A percentile compares a stretch with the other conserved stretches of the same genome.
phyloP scores from a whole-genome alignment of 192 early-diverging fungal species.

The Coemansia sp. region DNA sequence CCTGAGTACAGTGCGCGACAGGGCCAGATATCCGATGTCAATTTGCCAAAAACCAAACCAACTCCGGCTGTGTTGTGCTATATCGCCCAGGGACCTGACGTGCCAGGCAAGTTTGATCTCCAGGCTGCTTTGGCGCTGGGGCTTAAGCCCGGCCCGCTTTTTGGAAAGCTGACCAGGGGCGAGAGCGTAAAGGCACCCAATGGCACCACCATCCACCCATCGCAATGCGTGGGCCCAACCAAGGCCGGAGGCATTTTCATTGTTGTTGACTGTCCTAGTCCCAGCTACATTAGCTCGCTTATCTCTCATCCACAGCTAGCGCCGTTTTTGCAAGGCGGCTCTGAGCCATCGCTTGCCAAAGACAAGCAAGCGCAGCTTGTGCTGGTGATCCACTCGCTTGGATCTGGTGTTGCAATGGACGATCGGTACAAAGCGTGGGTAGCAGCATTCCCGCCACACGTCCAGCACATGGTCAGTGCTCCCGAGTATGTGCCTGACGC shows the following conservation, averaged over 20 bases:
- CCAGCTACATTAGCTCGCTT: slow-evolving; percentile 53
- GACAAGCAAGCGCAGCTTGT: slow-evolving; percentile 18
- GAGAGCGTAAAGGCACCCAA: slow-evolving; percentile 54
- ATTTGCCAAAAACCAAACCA: slow-evolving; percentile 47
- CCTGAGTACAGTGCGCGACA: slow-evolving; percentile 11
- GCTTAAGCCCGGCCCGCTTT: slow-evolving; percentile 61
- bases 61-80: slow-evolving; percentile 58
- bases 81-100: slow-evolving; percentile 67
- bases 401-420: slow-evolving; percentile 60
- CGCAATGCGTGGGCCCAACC: slow-evolving; percentile 60
- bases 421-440: slow-evolving; percentile 71
- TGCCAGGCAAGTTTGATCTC: slow-evolving; percentile 77
- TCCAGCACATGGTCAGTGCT: slow-evolving; percentile 74
- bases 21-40: slow-evolving; percentile 7
- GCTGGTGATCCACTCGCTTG: slow-evolving; percentile 67
- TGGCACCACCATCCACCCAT: slow-evolving; percentile 67
- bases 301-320: slow-evolving; percentile 43
- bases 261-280: slow-evolving; percentile 64
- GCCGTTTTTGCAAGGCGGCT: slow-evolving; percentile 17
- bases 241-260: slow-evolving; percentile 63
- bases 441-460: slow-evolving; percentile 60
- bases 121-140: slow-evolving; percentile 63
- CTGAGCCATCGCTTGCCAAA: slow-evolving; percentile 8
- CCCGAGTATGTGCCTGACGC: slow-evolving; percentile 61
- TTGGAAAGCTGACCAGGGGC: slow-evolving; percentile 59